A percentile compares a stretch with the other conserved stretches of the same genome.
phyloP scores from a whole-genome alignment of 78 protist genomes.

The Dictyostelium purpureum region DNA sequence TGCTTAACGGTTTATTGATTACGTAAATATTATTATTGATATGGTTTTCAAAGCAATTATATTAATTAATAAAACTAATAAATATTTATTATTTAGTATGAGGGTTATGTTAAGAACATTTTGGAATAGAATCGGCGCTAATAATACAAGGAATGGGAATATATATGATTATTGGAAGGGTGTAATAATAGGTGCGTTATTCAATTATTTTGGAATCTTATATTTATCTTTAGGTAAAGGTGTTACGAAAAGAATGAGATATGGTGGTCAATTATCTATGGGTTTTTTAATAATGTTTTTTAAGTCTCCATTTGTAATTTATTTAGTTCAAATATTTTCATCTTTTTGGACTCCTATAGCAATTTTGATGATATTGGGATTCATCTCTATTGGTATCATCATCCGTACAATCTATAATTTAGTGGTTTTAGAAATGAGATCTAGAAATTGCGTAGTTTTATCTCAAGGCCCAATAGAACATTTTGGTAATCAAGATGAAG shows the following conservation, averaged over 20 bases:
- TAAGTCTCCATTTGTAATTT: constrained; percentile 35
- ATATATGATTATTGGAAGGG: constrained; percentile 52
- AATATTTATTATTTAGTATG: not conserved
- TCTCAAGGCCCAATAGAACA: constrained; percentile 40
- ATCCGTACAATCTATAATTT: constrained; percentile 6
- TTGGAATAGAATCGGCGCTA: constrained; percentile 53
- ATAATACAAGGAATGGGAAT: not conserved
- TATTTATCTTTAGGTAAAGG: constrained; percentile 24
- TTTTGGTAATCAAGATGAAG: not conserved
- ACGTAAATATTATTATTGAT: too few relatives aligned
- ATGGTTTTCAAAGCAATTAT: not conserved
- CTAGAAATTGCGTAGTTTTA: constrained; percentile 49
- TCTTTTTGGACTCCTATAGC: constrained; percentile 56
- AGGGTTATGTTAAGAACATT: constrained; percentile 55
- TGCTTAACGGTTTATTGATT: constrained; percentile 21
- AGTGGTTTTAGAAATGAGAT: constrained; percentile 15
- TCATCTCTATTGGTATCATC: not conserved
- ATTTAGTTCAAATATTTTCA: constrained; percentile 21
- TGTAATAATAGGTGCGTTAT: constrained; percentile 11
- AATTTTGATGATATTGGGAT: not conserved
- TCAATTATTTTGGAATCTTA: constrained; percentile 44
- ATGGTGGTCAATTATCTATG: constrained; percentile 59
- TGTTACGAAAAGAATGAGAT: constrained; percentile 32
- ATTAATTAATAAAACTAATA: too few relatives aligned
- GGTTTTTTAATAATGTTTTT: constrained; percentile 45